These are phyloP conservation scores for Solanum ossicruentum DNA, from an alignment of 257 asterid species.

Conservation along the genomic window DNA sequence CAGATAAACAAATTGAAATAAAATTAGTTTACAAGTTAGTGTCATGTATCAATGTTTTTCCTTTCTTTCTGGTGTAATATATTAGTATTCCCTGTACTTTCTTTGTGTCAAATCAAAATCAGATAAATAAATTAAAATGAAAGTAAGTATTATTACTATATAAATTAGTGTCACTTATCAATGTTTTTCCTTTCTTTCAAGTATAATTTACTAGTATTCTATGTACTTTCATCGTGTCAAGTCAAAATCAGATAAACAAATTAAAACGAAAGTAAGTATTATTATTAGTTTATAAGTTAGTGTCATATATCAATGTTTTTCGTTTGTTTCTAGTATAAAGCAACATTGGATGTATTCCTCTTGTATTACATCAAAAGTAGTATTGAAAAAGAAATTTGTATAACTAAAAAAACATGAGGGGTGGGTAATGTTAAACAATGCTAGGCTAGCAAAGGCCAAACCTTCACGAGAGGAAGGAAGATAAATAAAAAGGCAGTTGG, in stretches of 20 bases:
- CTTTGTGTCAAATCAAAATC: background rate
- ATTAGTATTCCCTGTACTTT: background rate
- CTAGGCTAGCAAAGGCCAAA: slow-evolving; percentile 8
- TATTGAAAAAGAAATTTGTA: background rate
- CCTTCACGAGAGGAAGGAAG: slow-evolving; percentile 57
- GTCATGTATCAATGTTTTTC: too few relatives aligned
- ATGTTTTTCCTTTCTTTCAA: too few relatives aligned
- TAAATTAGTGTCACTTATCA: background rate
- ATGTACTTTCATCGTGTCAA: background rate
- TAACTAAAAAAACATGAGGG: slow-evolving; percentile 25
- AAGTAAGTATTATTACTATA: background rate
- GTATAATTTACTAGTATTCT: background rate
- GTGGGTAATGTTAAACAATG: slow-evolving; percentile 12
- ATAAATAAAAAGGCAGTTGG: slow-evolving; percentile 65
- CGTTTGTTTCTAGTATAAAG: background rate
- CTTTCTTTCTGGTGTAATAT: too few relatives aligned
- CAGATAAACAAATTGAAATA: background rate
- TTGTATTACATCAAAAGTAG: background rate
- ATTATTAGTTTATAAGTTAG: background rate
- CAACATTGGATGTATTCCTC: background rate
- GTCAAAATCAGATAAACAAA: background rate
- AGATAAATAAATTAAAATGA: background rate
- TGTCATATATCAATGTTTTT: background rate
- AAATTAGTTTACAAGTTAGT: background rate
- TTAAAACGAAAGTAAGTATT: background rate